Base-by-base conservation (phyloP, 371 early-diverging fungal genomes). In the Umbelopsis sp. region DNA sequence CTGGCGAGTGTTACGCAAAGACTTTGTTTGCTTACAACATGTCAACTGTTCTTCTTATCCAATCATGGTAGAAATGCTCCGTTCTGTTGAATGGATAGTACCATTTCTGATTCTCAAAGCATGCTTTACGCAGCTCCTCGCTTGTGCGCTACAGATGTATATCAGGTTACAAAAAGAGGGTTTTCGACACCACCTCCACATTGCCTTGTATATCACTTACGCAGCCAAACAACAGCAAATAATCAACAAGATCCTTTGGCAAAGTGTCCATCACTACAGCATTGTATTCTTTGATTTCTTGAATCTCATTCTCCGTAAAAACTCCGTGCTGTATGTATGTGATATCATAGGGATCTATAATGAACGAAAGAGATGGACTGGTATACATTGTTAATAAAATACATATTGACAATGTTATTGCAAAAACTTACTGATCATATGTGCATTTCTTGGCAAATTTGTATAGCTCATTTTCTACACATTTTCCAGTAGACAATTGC, bases 381-480 rank as follows among this genome's bases (percentile, higher is more conserved):
- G 24, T 52, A 8, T 22, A 52, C 52, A 52, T 11, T 46, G 29
- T 67, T 51, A 44, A 38, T 10, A 38, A 37, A 62, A n/a, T 50
- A 50, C 18, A 25, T 64, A 69, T 64, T 52, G 11, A 44, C 41
- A 35, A 45, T 69, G 22, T 41, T 52, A 25, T 52, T 51, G 48
- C 52, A 69, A 63, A 38, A 63, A 24, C 46, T 63, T 63, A 64
- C 50, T 68, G 69, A 51, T 69, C 70, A 66, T 69, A 45, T 20
- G n/a, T 51, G 44, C 65, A 71, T 67, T 74, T 18, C 50, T 41
- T 67, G 50, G 51, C 71, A 46, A 69, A 71, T 20, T 63, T 65
- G 66, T 69, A 74, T 63, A 74, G 45, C 57, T 66, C 69, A 29
- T 74, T 71, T 65, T 74, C 74, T 11, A 74, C 67, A 64, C 65